phyloP scores from a whole-genome alignment of 2,329 filamentous ascomycete species.

The Calonectria pteridis region DNA sequence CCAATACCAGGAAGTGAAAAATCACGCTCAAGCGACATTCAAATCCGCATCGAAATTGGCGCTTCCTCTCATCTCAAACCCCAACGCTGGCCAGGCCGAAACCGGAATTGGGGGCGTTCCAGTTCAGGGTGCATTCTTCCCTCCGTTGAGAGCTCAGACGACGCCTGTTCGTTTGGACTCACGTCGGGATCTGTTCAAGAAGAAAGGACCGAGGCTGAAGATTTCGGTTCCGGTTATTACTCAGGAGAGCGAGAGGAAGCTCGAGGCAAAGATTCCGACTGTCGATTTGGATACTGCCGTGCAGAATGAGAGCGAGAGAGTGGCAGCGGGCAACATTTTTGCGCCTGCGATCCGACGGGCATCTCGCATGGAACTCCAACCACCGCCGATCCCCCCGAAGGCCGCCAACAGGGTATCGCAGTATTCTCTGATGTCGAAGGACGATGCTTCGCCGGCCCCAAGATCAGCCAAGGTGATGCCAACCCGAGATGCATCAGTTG shows the following conservation, averaged over 20 bases:
- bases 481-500: conserved; percentile 46
- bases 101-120: conserved; percentile 55
- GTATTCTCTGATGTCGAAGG: conserved; percentile 55
- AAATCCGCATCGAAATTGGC: conserved; percentile 39
- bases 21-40: conserved; percentile 48
- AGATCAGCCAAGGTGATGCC: not conserved
- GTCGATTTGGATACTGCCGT: conserved; percentile 64
- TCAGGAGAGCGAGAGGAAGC: conserved; percentile 51
- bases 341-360: conserved; percentile 49
- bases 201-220: conserved; percentile 53
- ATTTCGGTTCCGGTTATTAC: conserved; percentile 65
- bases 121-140: conserved; percentile 57
- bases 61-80: conserved; percentile 55
- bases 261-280: conserved; percentile 60
- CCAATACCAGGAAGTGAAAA: conserved; percentile 64
- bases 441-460: conserved; percentile 34
- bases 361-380: conserved; percentile 52
- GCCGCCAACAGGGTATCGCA: conserved; percentile 51
- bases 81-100: conserved; percentile 51
- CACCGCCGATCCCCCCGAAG: conserved; percentile 49
- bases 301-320: conserved; percentile 59
- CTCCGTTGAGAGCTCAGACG: conserved; percentile 52
- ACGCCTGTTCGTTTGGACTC: conserved; percentile 35
- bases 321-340: conserved; percentile 49
- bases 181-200: conserved; percentile 31